These are phyloP conservation scores for Tympanopsis confertula DNA, from an alignment of 2,329 filamentous ascomycete species.

Conservation along the genomic window DNA sequence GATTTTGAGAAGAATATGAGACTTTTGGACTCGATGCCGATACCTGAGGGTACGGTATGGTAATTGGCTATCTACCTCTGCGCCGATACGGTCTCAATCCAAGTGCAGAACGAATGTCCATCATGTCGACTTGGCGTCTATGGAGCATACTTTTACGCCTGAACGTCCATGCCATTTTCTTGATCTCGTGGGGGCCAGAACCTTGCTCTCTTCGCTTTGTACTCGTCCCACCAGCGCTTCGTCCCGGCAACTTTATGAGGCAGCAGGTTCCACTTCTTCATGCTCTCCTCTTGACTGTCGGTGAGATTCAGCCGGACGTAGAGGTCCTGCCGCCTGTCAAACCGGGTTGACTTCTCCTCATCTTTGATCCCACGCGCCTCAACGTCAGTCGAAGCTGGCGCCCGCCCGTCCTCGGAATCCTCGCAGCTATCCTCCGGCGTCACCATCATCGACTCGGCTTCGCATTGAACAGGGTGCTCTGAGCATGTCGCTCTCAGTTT, in stretches of 20 bases:
- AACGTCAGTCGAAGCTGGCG: too few relatives aligned
- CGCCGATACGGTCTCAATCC: too few relatives aligned
- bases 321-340: background rate
- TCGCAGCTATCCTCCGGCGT: too few relatives aligned
- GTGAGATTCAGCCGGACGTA: background rate
- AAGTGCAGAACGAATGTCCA: too few relatives aligned
- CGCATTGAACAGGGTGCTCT: too few relatives aligned
- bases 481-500: background rate
- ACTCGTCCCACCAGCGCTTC: background rate
- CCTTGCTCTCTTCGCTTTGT: background rate
- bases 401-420: too few relatives aligned
- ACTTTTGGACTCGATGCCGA: conserved; percentile 11
- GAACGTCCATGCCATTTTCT: too few relatives aligned
- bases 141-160: too few relatives aligned
- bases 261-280: background rate
- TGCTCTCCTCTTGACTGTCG: background rate
- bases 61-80: too few relatives aligned
- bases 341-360: background rate
- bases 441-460: too few relatives aligned
- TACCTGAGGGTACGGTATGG: conserved; percentile 11
- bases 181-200: too few relatives aligned
- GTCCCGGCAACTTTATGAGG: background rate
- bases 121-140: too few relatives aligned
- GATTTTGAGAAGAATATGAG: conserved; percentile 12
- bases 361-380: background rate